These are phyloP conservation scores for Phaeodactylum tricornutum DNA, from an alignment of 108 stramenopile species.

Conservation along the genomic window DNA sequence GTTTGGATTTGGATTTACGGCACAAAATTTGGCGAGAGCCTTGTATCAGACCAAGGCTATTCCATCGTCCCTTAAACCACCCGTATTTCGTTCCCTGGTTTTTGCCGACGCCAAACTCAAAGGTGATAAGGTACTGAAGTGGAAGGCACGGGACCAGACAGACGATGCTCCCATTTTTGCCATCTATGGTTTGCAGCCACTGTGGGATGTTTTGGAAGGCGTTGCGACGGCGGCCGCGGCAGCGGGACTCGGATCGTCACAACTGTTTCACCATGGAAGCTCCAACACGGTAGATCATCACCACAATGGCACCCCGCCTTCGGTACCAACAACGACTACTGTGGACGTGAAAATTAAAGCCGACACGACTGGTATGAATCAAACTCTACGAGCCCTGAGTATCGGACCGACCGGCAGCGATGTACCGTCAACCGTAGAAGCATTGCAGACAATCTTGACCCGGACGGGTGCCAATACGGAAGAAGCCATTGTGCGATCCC, in stretches of 20 bases:
- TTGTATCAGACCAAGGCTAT: conserved; percentile 59
- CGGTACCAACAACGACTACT: neutral
- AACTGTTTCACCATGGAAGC: neutral
- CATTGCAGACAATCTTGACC: conserved; percentile 46
- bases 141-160: conserved; percentile 30
- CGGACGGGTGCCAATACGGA: conserved; percentile 56
- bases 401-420: conserved; percentile 31
- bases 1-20: conserved; percentile 93
- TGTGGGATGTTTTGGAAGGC: conserved; percentile 78
- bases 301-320: neutral
- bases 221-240: conserved; percentile 48
- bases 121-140: conserved; percentile 61
- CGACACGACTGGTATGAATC: conserved; percentile 64
- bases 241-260: neutral
- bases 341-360: conserved; percentile 38
- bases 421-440: conserved; percentile 14
- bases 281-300: conserved; percentile 6
- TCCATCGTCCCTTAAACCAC: too few species aligned
- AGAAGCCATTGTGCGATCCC: conserved; percentile 50
- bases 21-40: conserved; percentile 62
- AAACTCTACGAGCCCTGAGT: conserved; percentile 37
- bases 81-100: conserved; percentile 50
- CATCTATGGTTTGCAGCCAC: conserved; percentile 48
- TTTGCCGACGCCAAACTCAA: conserved; percentile 73
- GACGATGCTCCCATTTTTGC: conserved; percentile 68